Percentiles rank a stretch among this genome's conserved stretches.
Evolutionary conservation across 495 filamentous ascomycete genomes (phyloP).

Genomic region (Monascus purpureus): DNA sequence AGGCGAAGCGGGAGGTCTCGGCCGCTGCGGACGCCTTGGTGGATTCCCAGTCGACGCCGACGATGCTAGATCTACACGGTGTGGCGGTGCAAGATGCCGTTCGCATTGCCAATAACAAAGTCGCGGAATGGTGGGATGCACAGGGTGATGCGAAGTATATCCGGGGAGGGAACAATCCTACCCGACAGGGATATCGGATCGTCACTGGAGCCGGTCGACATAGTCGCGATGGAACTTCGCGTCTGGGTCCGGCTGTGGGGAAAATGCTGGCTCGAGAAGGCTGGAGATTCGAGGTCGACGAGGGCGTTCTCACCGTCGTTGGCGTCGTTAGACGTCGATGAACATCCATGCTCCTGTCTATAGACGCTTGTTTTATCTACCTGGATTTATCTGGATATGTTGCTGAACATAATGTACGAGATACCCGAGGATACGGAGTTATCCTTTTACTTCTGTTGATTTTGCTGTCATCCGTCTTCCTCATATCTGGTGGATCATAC

Average conservation of each 20-base stretch:
- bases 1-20: slow-evolving; percentile 27
- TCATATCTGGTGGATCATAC: too few species aligned
- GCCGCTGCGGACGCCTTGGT: slow-evolving; percentile 49
- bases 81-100: slow-evolving; percentile 66
- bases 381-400: not conserved
- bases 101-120: slow-evolving; percentile 53
- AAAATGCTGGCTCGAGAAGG: slow-evolving; percentile 62
- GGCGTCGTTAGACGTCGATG: slow-evolving; percentile 29
- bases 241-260: slow-evolving; percentile 66
- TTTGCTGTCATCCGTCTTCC: too few species aligned
- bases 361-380: not conserved
- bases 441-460: too few species aligned
- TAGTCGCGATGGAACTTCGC: slow-evolving; percentile 58
- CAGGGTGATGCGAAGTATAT: slow-evolving; percentile 44
- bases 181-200: slow-evolving; percentile 45
- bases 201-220: slow-evolving; percentile 73
- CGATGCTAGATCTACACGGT: slow-evolving; percentile 68
- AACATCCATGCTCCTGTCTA: not conserved
- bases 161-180: slow-evolving; percentile 26
- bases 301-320: slow-evolving; percentile 50
- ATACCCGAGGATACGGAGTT: not conserved
- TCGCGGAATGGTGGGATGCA: slow-evolving; percentile 66
- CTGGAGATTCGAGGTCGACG: slow-evolving; percentile 63
- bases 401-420: not conserved
- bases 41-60: slow-evolving; percentile 38